These are phyloP conservation scores for Drechslerella coelobrocha DNA, from an alignment of 2,329 filamentous ascomycete genomes.

Conservation along the genomic window DNA sequence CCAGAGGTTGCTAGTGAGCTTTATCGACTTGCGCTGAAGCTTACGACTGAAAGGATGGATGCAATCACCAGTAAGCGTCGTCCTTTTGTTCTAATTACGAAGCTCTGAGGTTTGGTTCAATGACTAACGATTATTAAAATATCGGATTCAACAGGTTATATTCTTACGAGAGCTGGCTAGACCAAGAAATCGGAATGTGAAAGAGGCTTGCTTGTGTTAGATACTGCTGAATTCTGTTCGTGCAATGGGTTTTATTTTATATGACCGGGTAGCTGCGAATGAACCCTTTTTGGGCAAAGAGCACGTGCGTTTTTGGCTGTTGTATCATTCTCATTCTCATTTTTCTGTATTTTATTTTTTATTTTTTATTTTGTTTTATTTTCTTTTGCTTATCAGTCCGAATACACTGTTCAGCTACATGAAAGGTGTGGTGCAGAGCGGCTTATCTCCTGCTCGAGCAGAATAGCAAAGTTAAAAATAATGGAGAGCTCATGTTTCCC, in stretches of 20 bases:
- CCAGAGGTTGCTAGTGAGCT: conserved; percentile 82
- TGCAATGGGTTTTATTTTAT: conserved; percentile 14
- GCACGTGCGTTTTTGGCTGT: conserved; percentile 38
- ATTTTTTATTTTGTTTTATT: neutral
- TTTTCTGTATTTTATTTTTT: neutral
- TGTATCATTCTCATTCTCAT: neutral
- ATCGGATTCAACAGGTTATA: conserved; percentile 33
- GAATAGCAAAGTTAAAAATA: neutral
- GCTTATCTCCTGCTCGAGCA: too few relatives aligned
- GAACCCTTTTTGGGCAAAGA: conserved; percentile 28
- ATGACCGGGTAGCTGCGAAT: neutral
- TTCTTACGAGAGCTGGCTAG: conserved; percentile 54
- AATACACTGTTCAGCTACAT: too few relatives aligned
- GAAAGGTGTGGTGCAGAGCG: too few relatives aligned
- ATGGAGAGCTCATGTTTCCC: neutral
- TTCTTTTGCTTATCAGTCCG: too few relatives aligned
- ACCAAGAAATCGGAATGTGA: conserved; percentile 6
- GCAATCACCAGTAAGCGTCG: conserved; percentile 64
- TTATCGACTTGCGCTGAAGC: conserved; percentile 83
- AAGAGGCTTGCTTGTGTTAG: neutral
- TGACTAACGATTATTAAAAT: neutral
- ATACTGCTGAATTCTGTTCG: neutral
- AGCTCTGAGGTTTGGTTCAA: neutral
- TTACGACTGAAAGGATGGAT: conserved; percentile 92
- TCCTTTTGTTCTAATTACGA: neutral